These are phyloP conservation scores for Athelia psychrophila DNA, from an alignment of 1,284 basidiomycete genomes.

Conservation along the genomic window DNA sequence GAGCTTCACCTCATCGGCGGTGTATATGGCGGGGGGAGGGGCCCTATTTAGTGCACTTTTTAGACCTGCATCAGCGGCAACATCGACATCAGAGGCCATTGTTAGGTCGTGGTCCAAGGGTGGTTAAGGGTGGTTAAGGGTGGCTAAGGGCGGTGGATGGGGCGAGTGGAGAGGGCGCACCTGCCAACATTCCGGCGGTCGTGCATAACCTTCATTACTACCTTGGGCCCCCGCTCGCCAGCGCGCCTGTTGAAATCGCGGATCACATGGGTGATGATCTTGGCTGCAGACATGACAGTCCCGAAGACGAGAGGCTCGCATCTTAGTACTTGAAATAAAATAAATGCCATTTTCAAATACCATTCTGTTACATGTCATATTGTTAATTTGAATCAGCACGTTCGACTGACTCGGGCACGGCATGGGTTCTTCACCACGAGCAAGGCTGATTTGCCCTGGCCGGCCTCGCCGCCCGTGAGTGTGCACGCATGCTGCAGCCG, in stretches of 20 bases:
- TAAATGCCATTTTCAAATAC: too few relatives aligned
- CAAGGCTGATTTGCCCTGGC: too few relatives aligned
- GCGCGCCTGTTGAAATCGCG: conserved; percentile 50
- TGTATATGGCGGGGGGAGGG: conserved; percentile 42
- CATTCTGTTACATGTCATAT: too few relatives aligned
- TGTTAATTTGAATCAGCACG: too few relatives aligned
- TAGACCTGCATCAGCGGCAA: conserved; percentile 48
- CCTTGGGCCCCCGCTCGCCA: conserved; percentile 41
- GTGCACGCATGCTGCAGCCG: too few relatives aligned
- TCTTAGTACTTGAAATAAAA: too few relatives aligned
- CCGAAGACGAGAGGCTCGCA: too few relatives aligned
- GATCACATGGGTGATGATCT: conserved; percentile 50
- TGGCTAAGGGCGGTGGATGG: background rate
- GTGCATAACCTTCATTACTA: conserved; percentile 62
- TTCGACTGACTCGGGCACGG: too few relatives aligned
- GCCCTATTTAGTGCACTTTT: conserved; percentile 55
- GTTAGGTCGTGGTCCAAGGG: conserved; percentile 58
- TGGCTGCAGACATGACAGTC: conserved; percentile 24
- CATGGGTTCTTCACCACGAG: too few relatives aligned
- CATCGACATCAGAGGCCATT: conserved; percentile 44
- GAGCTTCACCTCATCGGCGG: conserved; percentile 46
- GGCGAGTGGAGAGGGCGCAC: background rate
- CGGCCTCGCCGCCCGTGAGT: too few relatives aligned
- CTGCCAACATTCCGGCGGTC: conserved; percentile 54
- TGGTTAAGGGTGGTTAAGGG: conserved; percentile 26